phyloP scores from a whole-genome alignment of 768 basidiomycete genomes.

The Tephrocybe sp. region DNA sequence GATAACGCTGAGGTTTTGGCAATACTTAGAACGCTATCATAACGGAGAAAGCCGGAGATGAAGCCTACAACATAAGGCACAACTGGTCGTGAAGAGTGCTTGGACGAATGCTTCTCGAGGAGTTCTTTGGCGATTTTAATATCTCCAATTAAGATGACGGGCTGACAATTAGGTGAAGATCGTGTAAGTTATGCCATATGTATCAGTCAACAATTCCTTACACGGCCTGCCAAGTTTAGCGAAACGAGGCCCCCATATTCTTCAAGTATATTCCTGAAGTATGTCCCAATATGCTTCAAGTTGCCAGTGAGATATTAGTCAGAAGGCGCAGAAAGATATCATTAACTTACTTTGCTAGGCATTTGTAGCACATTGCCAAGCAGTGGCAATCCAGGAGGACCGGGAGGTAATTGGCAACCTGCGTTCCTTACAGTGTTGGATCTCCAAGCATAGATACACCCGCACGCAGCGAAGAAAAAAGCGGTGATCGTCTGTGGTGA shows the following conservation, averaged over 20 bases:
- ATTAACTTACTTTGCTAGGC: not conserved
- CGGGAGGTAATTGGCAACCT: slow-evolving; percentile 1
- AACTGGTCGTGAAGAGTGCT: not conserved
- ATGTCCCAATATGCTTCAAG: not conserved
- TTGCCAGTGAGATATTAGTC: not conserved
- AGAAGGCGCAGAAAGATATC: not conserved
- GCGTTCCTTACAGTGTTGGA: too few relatives aligned
- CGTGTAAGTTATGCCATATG: too few relatives aligned
- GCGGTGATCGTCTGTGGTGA: too few relatives aligned
- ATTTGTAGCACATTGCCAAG: not conserved
- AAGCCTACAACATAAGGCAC: not conserved
- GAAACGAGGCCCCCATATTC: too few relatives aligned
- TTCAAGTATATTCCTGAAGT: not conserved
- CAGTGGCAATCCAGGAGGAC: too few relatives aligned
- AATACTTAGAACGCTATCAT: too few relatives aligned
- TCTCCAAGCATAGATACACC: too few relatives aligned
- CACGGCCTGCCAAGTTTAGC: not conserved
- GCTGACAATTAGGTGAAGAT: too few relatives aligned
- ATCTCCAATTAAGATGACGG: not conserved
- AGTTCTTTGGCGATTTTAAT: not conserved
- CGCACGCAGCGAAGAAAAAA: too few relatives aligned
- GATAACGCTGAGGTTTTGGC: not conserved
- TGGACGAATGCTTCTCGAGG: not conserved
- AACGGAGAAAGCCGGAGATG: not conserved
- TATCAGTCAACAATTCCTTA: not conserved